Base-by-base conservation (phyloP, 208 protist genomes). In the Blastocrithidia nonstop region DNA sequence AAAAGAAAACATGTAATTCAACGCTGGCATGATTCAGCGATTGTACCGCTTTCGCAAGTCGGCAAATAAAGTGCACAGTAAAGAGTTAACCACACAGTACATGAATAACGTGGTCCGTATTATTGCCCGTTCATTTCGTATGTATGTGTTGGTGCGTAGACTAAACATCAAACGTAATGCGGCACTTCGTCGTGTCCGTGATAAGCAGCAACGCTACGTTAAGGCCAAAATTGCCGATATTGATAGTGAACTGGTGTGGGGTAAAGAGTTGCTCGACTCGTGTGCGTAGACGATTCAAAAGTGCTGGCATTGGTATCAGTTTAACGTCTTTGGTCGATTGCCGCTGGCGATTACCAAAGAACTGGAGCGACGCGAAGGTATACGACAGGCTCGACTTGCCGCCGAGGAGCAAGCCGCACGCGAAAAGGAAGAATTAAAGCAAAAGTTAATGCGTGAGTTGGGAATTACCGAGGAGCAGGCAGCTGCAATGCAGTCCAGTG, bases 21-120 rank as follows among this genome's bases (percentile, higher is more conserved):
- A 80, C 46, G 82, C 82, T 2, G 71, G 67, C 19, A 61, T 91
- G 7, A 60, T 91, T 50, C 82, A 91, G 68, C 72, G 82, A n/a
- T 16, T 67, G 23, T 76, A 69, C 56, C 66, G 51, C 44, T 56
- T 45, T 39, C 62, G 66, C 29, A 55, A 42, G 19, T 48, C 59
- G 17, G 46, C 26, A 7, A 51, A 37, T 44, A 70, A 71, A 45
- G 58, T 70, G 28, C 62, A 54, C 43, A 74, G 65, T 13, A 48
- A 48, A 39, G 56, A 67, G 50, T 24, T 87, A n/a, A 73, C 62
- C 13, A 45, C 47, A 3, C 57, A 62, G 7, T 91, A 85, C 53
- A 74, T 87, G 48, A 56, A 85, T 35, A 66, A 72, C 21, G 54
- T 66, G 4, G 72, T 66, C 8, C 59, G 64, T 54, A 76, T 68